A percentile compares a stretch with the other conserved stretches of the same genome.
Conservation (phyloP, 345 rosid species). For the Raphanus sativus region DNA sequence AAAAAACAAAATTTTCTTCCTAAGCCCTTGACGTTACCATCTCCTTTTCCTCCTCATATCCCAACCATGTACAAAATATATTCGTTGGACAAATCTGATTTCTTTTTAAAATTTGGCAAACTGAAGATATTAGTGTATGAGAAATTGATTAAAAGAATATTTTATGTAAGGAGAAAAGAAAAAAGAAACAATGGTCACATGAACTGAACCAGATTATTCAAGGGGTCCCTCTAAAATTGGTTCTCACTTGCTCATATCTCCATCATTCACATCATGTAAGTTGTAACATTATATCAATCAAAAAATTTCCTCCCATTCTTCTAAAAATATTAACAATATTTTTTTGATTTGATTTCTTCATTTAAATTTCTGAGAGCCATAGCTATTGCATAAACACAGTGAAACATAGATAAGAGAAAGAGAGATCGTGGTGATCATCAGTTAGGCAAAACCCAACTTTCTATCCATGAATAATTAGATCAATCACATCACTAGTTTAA, state of each 20-base stretch:
- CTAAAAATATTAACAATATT: conserved; percentile 19
- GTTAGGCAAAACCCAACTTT: conserved; percentile 39
- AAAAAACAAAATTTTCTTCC: conserved; percentile 2
- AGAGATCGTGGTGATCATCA: conserved; percentile 22
- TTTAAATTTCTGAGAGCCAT: conserved; percentile 8
- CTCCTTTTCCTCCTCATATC: conserved; percentile 17
- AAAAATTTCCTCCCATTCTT: conserved; percentile 15
- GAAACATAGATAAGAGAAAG: conserved; percentile 30
- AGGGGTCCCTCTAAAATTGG: conserved; percentile 57
- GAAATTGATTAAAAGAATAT: background rate
- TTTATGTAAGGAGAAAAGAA: background rate
- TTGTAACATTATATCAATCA: background rate
- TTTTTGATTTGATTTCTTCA: background rate
- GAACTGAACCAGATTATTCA: conserved; percentile 73
- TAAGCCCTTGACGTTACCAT: conserved; percentile 32
- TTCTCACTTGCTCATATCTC: conserved; percentile 39
- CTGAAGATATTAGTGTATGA: background rate
- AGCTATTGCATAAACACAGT: conserved; percentile 3
- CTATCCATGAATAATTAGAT: conserved; percentile 37
- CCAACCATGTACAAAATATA: conserved; percentile 25
- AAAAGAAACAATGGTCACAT: conserved; percentile 80
- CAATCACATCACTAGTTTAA: conserved; percentile 36
- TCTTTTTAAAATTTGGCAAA: background rate
- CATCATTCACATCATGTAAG: conserved; percentile 36
- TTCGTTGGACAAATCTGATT: conserved; percentile 21